These are phyloP conservation scores for Sarcodon aspratus DNA, from an alignment of 768 basidiomycete genomes.

Conservation along the genomic window DNA sequence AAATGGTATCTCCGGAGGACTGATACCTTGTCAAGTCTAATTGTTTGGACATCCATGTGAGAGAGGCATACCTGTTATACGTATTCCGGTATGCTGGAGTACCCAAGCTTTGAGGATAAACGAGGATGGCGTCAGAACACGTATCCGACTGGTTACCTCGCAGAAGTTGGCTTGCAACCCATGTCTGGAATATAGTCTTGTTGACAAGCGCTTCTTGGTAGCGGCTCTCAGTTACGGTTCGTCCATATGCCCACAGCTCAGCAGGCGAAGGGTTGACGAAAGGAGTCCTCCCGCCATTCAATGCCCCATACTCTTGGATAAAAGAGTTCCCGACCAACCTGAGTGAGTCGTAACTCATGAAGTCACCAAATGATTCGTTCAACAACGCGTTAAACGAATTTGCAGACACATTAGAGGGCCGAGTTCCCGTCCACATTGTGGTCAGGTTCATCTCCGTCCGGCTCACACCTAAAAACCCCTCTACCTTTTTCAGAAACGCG, in stretches of 20 bases:
- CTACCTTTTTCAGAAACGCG: slow-evolving; percentile 15
- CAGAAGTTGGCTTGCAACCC: slow-evolving; percentile 14
- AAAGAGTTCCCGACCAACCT: slow-evolving; percentile 16
- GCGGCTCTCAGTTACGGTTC: slow-evolving; percentile 7
- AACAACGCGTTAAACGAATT: slow-evolving; percentile 11
- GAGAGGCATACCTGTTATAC: slow-evolving; percentile 11
- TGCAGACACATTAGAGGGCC: slow-evolving; percentile 9
- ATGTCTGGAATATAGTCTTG: slow-evolving; percentile 19
- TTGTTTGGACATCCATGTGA: not conserved
- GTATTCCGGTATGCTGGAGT: slow-evolving; percentile 13
- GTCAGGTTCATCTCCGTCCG: slow-evolving; percentile 14
- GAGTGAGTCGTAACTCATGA: slow-evolving; percentile 16
- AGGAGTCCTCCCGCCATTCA: slow-evolving; percentile 13
- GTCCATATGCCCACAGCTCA: slow-evolving; percentile 15
- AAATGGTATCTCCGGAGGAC: slow-evolving; percentile 12
- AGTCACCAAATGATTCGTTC: slow-evolving; percentile 15
- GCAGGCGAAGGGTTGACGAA: slow-evolving; percentile 19
- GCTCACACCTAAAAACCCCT: slow-evolving; percentile 15
- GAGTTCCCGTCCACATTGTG: slow-evolving; percentile 11
- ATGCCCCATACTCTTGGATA: slow-evolving; percentile 14
- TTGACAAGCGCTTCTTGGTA: slow-evolving; percentile 12
- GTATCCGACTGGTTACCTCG: slow-evolving; percentile 8
- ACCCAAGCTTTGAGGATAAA: slow-evolving; percentile 19
- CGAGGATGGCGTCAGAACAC: slow-evolving; percentile 16
- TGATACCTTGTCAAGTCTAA: not conserved